phyloP scores from a whole-genome alignment of 345 rosid genomes.

The Draba incana region DNA sequence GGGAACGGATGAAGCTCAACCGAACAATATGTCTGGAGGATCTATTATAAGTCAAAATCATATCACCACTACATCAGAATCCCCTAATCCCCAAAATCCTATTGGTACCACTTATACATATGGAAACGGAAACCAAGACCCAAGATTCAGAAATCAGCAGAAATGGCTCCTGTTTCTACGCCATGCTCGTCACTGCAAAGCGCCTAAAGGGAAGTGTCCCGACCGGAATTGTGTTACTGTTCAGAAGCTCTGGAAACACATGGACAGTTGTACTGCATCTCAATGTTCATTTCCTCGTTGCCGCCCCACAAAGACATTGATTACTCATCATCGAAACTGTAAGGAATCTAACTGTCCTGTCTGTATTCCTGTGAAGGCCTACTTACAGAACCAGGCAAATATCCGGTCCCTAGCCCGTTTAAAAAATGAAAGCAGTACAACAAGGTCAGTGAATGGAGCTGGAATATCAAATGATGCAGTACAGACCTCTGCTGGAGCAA shows the following conservation, averaged over 20 bases:
- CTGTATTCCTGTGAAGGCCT: conserved; percentile 83
- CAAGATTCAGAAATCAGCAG: conserved; percentile 74
- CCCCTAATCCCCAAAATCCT: conserved; percentile 46
- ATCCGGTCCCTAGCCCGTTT: conserved; percentile 50
- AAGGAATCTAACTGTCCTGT: conserved; percentile 80
- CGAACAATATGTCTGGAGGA: conserved; percentile 73
- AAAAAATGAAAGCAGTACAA: conserved; percentile 47
- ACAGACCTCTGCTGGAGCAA: conserved; percentile 50
- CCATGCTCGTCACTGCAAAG: conserved; percentile 86
- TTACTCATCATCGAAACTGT: conserved; percentile 74
- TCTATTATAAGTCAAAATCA: conserved; percentile 51
- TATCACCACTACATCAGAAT: conserved; percentile 52
- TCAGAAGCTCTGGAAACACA: conserved; percentile 76
- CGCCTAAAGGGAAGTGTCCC: conserved; percentile 88
- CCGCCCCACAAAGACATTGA: conserved; percentile 67
- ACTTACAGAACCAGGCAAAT: conserved; percentile 59
- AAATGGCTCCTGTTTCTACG: conserved; percentile 90
- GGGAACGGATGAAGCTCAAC: conserved; percentile 76
- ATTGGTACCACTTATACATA: conserved; percentile 51
- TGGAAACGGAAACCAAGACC: conserved; percentile 66
- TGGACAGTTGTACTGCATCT: conserved; percentile 65
- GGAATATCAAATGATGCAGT: conserved; percentile 56
- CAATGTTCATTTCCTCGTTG: conserved; percentile 84
- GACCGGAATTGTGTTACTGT: conserved; percentile 64
- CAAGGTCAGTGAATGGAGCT: conserved; percentile 44